phyloP scores from a whole-genome alignment of 2,329 filamentous ascomycete genomes.

The Colletotrichum nymphaeae region DNA sequence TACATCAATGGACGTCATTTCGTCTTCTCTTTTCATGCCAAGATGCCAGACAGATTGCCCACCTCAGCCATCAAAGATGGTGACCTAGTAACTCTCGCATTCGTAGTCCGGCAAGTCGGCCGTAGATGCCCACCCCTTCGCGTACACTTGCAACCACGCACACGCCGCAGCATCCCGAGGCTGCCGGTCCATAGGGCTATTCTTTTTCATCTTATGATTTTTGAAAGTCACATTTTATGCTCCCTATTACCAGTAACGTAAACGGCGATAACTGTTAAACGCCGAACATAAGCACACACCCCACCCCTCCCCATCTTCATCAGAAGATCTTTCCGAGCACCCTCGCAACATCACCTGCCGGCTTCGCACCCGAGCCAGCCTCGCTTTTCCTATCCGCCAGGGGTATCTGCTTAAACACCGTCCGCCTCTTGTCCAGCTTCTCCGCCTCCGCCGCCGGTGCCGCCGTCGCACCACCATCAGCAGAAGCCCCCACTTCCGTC shows the following conservation, averaged over 20 bases:
- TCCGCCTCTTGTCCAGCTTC: conserved; percentile 47
- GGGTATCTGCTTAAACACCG: conserved; percentile 76
- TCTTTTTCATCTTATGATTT: not conserved
- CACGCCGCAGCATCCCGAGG: not conserved
- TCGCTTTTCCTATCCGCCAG: conserved; percentile 62
- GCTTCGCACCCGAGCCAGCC: conserved; percentile 58
- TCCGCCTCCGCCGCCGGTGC: conserved; percentile 29
- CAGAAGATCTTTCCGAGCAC: conserved; percentile 75
- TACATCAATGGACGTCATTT: not conserved
- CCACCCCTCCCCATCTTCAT: conserved; percentile 6
- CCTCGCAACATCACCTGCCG: conserved; percentile 67
- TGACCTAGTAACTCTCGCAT: not conserved
- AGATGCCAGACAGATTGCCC: not conserved
- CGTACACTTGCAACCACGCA: not conserved
- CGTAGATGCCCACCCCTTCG: not conserved
- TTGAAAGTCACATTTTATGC: not conserved
- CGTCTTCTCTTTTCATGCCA: not conserved
- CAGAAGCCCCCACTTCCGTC: conserved; percentile 37
- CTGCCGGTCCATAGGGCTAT: not conserved
- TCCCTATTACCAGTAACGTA: not conserved
- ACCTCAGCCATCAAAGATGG: not conserved
- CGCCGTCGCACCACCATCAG: conserved; percentile 21
- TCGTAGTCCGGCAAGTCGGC: not conserved
- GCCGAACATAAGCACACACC: not conserved
- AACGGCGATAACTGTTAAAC: not conserved